Conservation (phyloP, 1,284 basidiomycete species). For the Cryptococcus wingfieldii region DNA sequence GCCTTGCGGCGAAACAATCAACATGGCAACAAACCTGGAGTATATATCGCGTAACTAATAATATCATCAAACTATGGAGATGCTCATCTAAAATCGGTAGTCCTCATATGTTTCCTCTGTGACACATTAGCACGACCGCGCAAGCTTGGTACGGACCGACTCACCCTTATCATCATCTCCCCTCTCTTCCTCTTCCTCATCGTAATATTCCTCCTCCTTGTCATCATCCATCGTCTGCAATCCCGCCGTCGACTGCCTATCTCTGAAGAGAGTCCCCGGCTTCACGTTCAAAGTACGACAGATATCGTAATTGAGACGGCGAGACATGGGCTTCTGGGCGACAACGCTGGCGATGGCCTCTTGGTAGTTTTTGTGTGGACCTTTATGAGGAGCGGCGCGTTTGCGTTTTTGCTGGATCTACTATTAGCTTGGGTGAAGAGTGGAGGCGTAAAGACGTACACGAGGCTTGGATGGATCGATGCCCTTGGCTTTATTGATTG, state of each 20-base stretch:
- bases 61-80: not conserved
- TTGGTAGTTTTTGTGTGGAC: slow-evolving; percentile 29
- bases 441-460: slow-evolving; percentile 11
- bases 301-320: slow-evolving; percentile 37
- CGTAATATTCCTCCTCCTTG: slow-evolving; percentile 11
- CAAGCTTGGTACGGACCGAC: not conserved
- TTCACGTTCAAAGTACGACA: slow-evolving; percentile 22
- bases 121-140: not conserved
- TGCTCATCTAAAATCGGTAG: not conserved
- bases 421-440: not conserved
- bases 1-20: too few species aligned
- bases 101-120: not conserved
- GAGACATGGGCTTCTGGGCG: slow-evolving; percentile 38
- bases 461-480: slow-evolving; percentile 33
- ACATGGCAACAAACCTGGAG: too few species aligned
- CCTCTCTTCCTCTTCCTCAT: slow-evolving; percentile 22
- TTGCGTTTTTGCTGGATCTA: slow-evolving; percentile 23
- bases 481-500: slow-evolving; percentile 24
- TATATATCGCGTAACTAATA: too few species aligned
- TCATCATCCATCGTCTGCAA: slow-evolving; percentile 8
- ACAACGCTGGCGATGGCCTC: slow-evolving; percentile 37
- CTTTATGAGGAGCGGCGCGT: slow-evolving; percentile 21
- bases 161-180: slow-evolving; percentile 15
- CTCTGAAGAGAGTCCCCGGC: not conserved
- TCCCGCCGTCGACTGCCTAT: not conserved